Evolutionary conservation across 2,329 filamentous ascomycete species (phyloP), one percentile per base, ranked within the genome.

Genomic region (Penicillium sp.): DNA sequence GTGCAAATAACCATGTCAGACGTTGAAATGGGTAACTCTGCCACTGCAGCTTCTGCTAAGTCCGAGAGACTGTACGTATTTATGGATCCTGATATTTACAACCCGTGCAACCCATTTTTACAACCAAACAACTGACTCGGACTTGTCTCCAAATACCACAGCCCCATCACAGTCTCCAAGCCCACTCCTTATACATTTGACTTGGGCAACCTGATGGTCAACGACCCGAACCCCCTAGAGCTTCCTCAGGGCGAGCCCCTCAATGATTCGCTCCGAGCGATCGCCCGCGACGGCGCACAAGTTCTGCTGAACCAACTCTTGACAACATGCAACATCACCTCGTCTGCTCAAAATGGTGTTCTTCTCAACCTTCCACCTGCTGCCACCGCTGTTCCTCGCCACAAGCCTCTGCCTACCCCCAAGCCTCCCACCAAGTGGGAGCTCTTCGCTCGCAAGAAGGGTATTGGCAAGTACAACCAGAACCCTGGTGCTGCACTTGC

Each of bases 371-470:
- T 98, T 0, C 93, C 93, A 0, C 69, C 79, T 0, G 76, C 82
- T 0, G 74, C 79, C 18, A 94, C 86, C 1, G 70, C 76, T 0
- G 77, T 97, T 4, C 93, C 93, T 25, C 86, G 93, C 59, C 90
- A 96, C 74, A 97, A 98, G 71, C 88, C 89, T 8, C 76, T 97
- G 7, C 93, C 93, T 1, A 79, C 82, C 47, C 80, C 83, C 58
- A 93, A 90, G 74, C 76, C 84, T 48, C 85, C 85, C 58, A 97
- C 91, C 50, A 95, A 90, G 70, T 98, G 93, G 93, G 85, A 95
- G 76, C 82, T 85, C 64, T 98, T 98, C 74, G 93, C 93, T 39
- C 86, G 84, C 70, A 95, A 95, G 82, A 95, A 96, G 79, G 93
- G 93, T 47, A 97, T 98, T 45, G 73, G 73, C 73, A 88, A 86